These are phyloP conservation scores for Paramecium bursaria DNA, from an alignment of 73 alveolate genomes.

Conservation along the genomic window DNA sequence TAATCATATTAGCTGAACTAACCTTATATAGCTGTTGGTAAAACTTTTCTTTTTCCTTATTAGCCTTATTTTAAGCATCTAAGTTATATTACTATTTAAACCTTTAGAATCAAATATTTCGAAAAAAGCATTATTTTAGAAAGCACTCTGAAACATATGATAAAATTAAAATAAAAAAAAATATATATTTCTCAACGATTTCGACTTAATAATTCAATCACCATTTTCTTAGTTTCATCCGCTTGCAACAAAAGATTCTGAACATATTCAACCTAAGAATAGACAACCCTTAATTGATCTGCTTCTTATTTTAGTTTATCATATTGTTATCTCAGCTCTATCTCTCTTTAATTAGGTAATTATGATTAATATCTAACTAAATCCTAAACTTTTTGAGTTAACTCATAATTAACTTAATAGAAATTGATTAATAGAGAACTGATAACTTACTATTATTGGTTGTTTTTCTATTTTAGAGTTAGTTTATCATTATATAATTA, in stretches of 20 bases:
- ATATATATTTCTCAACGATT: not conserved
- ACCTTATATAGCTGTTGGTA: conserved; percentile 15
- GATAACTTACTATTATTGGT: not conserved
- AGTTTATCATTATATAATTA: conserved; percentile 43
- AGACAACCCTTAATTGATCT: conserved; percentile 10
- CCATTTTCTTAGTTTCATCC: conserved; percentile 29
- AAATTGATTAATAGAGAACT: conserved; percentile 19
- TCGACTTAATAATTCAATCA: conserved; percentile 2
- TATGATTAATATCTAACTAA: not conserved
- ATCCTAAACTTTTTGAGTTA: conserved; percentile 22
- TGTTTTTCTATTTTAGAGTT: conserved; percentile 9
- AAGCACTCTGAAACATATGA: conserved; percentile 24
- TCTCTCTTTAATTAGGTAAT: conserved; percentile 54
- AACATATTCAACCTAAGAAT: conserved; percentile 14
- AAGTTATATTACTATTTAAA: not conserved
- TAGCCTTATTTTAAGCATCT: conserved; percentile 49
- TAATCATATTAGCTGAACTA: conserved; percentile 4
- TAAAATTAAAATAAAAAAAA: conserved; percentile 2
- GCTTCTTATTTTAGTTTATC: conserved; percentile 18
- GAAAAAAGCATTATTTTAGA: conserved; percentile 37
- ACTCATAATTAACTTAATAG: conserved; percentile 20
- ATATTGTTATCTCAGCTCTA: not conserved
- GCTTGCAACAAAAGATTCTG: conserved; percentile 13
- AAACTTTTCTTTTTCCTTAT: conserved; percentile 47
- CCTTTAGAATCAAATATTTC: conserved; percentile 62